Evolutionary conservation across 1,284 basidiomycete species (phyloP).

Genomic region (Boletus mariae): DNA sequence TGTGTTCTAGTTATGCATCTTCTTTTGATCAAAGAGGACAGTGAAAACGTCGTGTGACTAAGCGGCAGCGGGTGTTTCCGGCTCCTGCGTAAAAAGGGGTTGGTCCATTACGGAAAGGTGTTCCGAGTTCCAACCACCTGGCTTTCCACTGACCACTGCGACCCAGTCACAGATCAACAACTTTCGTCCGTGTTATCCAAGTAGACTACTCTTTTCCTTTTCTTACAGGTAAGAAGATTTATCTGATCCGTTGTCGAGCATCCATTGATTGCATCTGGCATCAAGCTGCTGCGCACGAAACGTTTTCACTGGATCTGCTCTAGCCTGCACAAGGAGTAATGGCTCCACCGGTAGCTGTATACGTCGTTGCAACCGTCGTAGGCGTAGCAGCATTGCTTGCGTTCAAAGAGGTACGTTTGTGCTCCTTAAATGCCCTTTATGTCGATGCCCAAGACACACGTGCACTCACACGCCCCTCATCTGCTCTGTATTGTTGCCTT

Average conservation of each 20-base stretch:
- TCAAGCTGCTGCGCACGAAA: constrained; percentile 17
- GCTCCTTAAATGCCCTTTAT: background rate
- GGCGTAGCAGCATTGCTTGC: constrained; percentile 39
- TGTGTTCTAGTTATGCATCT: no score
- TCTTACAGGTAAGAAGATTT: constrained; percentile 2
- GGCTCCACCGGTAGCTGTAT: constrained; percentile 35
- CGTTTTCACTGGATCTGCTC: constrained; percentile 5
- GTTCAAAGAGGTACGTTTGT: constrained; percentile 42
- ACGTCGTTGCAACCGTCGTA: constrained; percentile 39
- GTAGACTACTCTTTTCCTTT: background rate
- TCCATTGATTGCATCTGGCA: background rate
- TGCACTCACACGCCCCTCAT: constrained; percentile 22
- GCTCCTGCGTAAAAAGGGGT: constrained; percentile 13
- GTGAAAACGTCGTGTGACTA: background rate
- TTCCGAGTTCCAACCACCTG: constrained; percentile 9
- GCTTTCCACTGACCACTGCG: constrained; percentile 3
- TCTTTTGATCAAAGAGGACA: no score
- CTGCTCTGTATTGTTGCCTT: background rate
- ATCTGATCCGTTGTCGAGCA: background rate
- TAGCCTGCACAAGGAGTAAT: constrained; percentile 12
- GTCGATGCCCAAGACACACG: constrained; percentile 8
- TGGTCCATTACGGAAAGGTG: constrained; percentile 15
- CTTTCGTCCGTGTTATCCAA: background rate
- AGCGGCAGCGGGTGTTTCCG: background rate
- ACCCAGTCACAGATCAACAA: constrained; percentile 2